Evolutionary conservation across 306 rosid genomes (phyloP).

Genomic region (Parietaria judaica): DNA sequence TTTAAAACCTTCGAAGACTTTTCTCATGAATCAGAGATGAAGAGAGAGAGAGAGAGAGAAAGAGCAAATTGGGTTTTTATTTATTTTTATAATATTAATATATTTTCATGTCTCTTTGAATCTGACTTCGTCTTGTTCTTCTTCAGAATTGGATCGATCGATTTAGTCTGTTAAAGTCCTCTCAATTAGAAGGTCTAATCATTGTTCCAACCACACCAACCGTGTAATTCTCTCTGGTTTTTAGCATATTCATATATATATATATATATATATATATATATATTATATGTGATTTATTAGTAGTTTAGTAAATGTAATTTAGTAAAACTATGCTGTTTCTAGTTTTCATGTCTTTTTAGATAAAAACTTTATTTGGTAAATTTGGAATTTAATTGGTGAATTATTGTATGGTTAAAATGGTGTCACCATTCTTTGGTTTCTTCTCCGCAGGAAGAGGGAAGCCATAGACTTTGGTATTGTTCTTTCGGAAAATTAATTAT

Average conservation of each 20-base stretch:
- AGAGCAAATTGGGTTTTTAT: background rate
- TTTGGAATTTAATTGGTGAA: background rate
- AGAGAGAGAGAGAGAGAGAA: conserved; percentile 14
- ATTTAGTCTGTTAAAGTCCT: conserved; percentile 22
- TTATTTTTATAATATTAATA: background rate
- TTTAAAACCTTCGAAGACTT: conserved; percentile 18
- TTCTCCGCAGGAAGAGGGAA: background rate
- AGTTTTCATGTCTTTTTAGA: background rate
- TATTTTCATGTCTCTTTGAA: background rate
- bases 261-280: too few species aligned
- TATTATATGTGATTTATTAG: too few species aligned
- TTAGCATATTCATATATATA: background rate
- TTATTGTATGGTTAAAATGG: conserved; percentile 5
- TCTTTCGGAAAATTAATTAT: too few species aligned
- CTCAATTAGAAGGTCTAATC: conserved; percentile 12
- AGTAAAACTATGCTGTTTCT: background rate
- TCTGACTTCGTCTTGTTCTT: background rate
- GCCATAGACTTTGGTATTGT: too few species aligned
- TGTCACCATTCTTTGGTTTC: background rate
- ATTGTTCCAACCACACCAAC: conserved; percentile 22
- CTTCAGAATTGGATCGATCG: background rate
- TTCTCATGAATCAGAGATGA: conserved; percentile 29
- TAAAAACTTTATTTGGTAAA: conserved; percentile 2
- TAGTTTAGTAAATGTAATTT: too few species aligned
- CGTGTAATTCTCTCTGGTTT: background rate